A percentile compares a stretch with the other conserved stretches of the same genome.
phyloP scores from a whole-genome alignment of 306 rosid species.

The Pueraria montana region DNA sequence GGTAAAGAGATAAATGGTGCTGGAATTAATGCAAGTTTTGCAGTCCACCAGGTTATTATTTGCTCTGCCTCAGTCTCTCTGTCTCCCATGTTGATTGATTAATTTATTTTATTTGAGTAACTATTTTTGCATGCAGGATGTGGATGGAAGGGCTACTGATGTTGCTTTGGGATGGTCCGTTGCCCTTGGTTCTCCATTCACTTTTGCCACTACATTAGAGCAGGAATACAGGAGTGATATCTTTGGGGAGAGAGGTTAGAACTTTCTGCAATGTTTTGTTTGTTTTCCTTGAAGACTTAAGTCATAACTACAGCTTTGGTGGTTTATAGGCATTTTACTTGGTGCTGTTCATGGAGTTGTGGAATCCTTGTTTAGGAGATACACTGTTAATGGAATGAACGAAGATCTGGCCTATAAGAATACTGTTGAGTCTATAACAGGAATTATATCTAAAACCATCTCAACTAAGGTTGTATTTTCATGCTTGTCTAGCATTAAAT shows the following conservation, averaged over 20 bases:
- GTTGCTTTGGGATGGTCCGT: constrained; percentile 97
- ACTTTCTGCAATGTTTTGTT: neutral
- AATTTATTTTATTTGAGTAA: constrained; percentile 19
- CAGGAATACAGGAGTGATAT: constrained; percentile 97
- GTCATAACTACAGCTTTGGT: constrained; percentile 43
- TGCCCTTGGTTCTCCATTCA: constrained; percentile 99
- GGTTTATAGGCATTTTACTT: constrained; percentile 81
- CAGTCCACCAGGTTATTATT: constrained; percentile 79
- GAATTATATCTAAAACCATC: constrained; percentile 84
- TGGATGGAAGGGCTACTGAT: constrained; percentile 95
- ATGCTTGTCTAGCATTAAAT: constrained; percentile 14
- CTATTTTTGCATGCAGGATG: constrained; percentile 67
- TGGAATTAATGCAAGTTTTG: constrained; percentile 94
- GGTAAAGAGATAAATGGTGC: constrained; percentile 98
- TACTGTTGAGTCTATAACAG: constrained; percentile 93
- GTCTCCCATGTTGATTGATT: constrained; percentile 24
- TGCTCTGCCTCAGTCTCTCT: neutral
- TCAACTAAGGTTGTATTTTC: constrained; percentile 76
- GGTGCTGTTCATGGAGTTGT: constrained; percentile 99
- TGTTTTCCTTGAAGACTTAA: neutral
- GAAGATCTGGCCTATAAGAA: constrained; percentile 95
- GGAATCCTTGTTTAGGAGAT: constrained; percentile 93
- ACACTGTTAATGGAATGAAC: constrained; percentile 86
- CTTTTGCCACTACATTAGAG: constrained; percentile 95
- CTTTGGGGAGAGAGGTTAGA: constrained; percentile 95